Base-by-base conservation (phyloP, 805 yeast genomes). In the Cyberlindnera mycetangii region DNA sequence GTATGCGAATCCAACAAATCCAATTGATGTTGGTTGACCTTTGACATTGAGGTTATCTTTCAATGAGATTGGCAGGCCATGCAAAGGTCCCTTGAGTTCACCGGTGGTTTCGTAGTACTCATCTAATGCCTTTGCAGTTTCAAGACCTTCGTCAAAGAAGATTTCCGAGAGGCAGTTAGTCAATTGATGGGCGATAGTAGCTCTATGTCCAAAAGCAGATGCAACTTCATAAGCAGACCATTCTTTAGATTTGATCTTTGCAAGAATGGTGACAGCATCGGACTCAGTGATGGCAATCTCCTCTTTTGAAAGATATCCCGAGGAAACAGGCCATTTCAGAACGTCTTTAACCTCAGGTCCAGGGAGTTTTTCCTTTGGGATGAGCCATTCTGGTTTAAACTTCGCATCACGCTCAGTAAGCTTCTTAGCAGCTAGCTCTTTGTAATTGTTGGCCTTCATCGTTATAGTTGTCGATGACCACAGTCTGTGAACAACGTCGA, bases 1-100 rank as follows among this genome's bases (percentile, higher is more conserved):
- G 35, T 58, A 61, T n/a, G 70, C 59, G 53, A 63, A 68, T n/a
- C 67, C 66, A 35, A 73, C 74, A 47, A 70, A 70, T 5, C 83
- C 84, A 50, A 75, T 61, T 11, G 77, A 60, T 3, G 82, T 66
- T 8, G 72, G 72, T 18, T 69, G 67, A 3, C 81, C 83, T 42
- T 64, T 64, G 42, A 79, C 53, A 45, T 60, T 56, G 21, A 59
- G 25, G 25, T 62, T 56, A 42, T 62, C 83, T 49, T 83, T 83
- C 43, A 81, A 64, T 0, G 85, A 78, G 32, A 82, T 66, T 11
- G 89, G 89, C 18, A 83, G 56, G 0, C 89, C 89, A 52, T 83
- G 89, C 37, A 83, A 68, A 2, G 85, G 83, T 22, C 89, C 89
- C 36, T 76, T 61, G 5, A 75, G 60, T 52, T 75, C 66, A 12